These are phyloP conservation scores for Candida piceae DNA, from an alignment of 805 yeast genomes.

Conservation along the genomic window DNA sequence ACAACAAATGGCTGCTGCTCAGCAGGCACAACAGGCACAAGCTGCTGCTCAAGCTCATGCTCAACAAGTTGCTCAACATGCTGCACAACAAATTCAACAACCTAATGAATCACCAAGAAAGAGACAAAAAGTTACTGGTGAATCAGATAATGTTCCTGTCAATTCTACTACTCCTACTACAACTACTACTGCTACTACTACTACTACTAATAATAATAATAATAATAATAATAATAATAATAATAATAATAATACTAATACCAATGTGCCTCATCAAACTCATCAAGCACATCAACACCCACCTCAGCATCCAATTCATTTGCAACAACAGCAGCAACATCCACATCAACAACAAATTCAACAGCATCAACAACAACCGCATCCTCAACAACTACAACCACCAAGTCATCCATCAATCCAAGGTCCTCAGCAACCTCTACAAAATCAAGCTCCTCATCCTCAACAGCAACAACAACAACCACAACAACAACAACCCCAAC, in stretches of 20 bases:
- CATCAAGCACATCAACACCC: constrained; percentile 15
- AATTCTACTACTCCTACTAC: no score
- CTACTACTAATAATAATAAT: no score
- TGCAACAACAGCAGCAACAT: constrained; percentile 4
- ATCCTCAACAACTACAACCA: neutral
- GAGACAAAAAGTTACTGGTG: neutral
- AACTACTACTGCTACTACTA: no score
- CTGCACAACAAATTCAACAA: constrained; percentile 2
- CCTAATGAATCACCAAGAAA: constrained; percentile 1
- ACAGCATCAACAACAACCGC: constrained; percentile 7
- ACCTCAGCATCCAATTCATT: constrained; percentile 4
- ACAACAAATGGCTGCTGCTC: constrained; percentile 25
- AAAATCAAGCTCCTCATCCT: constrained; percentile 14
- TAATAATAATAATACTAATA: neutral
- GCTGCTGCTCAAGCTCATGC: constrained; percentile 21
- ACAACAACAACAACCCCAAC: constrained; percentile 18
- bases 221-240: no score
- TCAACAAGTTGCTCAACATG: constrained; percentile 11
- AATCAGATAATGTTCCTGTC: neutral
- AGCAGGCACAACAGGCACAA: constrained; percentile 19
- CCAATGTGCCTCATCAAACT: constrained; percentile 1
- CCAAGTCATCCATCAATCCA: constrained; percentile 1
- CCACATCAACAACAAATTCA: constrained; percentile 10
- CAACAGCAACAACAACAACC: constrained; percentile 18
- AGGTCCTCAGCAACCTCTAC: constrained; percentile 13